A percentile compares a stretch with the other conserved stretches of the same genome.
These are phyloP conservation scores for Verticillium dahliae DNA, from an alignment of 2,329 filamentous ascomycete species.

Conservation along the genomic window DNA sequence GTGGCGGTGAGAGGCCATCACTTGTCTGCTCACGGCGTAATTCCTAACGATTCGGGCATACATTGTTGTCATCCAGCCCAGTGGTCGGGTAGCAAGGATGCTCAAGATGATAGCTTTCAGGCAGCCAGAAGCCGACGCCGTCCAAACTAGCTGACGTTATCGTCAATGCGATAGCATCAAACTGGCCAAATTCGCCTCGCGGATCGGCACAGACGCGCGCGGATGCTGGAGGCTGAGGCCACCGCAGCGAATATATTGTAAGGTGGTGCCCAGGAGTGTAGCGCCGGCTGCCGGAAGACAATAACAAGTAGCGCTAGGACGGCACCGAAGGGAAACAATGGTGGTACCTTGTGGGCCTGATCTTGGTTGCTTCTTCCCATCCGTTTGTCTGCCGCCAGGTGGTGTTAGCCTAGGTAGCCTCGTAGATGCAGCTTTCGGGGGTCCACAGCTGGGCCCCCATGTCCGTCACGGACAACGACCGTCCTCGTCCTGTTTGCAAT, in stretches of 20 bases:
- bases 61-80: constrained; percentile 2
- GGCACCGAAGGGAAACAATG: background rate
- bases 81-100: constrained; percentile 12
- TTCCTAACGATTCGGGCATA: constrained; percentile 9
- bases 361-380: constrained; percentile 9
- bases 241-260: background rate
- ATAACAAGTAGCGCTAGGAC: background rate
- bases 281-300: background rate
- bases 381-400: constrained; percentile 3
- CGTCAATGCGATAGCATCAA: background rate
- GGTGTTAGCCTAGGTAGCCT: background rate
- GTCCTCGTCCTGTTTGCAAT: background rate
- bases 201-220: background rate
- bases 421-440: background rate
- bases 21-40: constrained; percentile 5
- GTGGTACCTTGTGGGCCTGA: background rate
- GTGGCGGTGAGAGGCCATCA: constrained; percentile 12
- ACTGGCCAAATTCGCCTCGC: background rate
- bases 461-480: background rate
- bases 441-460: background rate
- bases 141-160: background rate
- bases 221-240: background rate
- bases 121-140: background rate
- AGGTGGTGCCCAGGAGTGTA: background rate
- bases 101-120: background rate